These are phyloP conservation scores for Auriscalpium microsporum DNA, from an alignment of 768 basidiomycete species.

Conservation along the genomic window DNA sequence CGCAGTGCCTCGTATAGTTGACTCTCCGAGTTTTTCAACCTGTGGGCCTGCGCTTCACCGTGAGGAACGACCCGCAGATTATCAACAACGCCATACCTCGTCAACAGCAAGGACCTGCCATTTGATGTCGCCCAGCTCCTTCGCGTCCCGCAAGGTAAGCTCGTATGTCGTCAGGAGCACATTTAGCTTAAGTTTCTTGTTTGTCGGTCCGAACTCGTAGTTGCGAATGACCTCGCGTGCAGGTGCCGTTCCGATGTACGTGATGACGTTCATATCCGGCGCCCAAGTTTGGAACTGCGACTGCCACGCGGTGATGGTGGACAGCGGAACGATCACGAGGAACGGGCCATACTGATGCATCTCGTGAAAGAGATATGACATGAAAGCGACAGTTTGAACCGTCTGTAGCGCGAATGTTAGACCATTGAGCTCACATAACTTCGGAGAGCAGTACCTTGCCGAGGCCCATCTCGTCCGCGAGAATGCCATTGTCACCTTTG, in stretches of 20 bases:
- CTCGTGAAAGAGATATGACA: conserved; percentile 91
- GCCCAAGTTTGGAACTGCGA: conserved; percentile 91
- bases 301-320: conserved; percentile 98
- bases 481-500: conserved; percentile 90
- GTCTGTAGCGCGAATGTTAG: conserved; percentile 39
- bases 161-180: conserved; percentile 97
- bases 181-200: conserved; percentile 92
- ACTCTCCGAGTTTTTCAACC: conserved; percentile 95
- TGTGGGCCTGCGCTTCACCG: conserved; percentile 62
- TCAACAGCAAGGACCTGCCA: conserved; percentile 97
- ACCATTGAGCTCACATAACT: conserved; percentile 4
- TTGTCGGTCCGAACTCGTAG: conserved; percentile 85
- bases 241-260: conserved; percentile 84
- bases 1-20: conserved; percentile 92
- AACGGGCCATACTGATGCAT: conserved; percentile 93
- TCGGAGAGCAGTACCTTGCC: conserved; percentile 57
- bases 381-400: conserved; percentile 91
- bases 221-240: conserved; percentile 87
- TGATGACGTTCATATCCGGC: conserved; percentile 93
- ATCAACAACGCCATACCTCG: conserved; percentile 48
- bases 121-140: conserved; percentile 86
- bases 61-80: not conserved
- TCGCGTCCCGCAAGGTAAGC: conserved; percentile 81
- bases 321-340: conserved; percentile 94
- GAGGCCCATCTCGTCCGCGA: conserved; percentile 99